Conservation (phyloP, 257 asterid genomes). For the Euphrasia confusa region DNA sequence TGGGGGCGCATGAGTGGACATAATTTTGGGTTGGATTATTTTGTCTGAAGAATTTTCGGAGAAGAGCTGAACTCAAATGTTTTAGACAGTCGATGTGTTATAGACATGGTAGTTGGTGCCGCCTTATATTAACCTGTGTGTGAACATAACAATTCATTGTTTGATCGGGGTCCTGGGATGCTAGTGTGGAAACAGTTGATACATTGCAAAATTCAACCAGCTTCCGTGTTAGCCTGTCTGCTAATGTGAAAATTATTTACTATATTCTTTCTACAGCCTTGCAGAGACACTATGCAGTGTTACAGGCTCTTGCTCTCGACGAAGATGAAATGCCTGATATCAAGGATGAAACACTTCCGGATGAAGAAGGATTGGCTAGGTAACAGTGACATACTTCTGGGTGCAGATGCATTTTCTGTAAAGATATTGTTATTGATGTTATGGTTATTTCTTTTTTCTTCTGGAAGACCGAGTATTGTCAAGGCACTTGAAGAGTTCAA, state of each 20-base stretch:
- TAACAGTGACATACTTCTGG: conserved; percentile 18
- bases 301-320: conserved; percentile 92
- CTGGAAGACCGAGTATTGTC: conserved; percentile 69
- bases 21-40: too few relatives aligned
- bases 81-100: too few relatives aligned
- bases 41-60: too few relatives aligned
- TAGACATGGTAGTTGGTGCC: too few relatives aligned
- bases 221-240: not conserved
- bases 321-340: conserved; percentile 96
- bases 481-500: conserved; percentile 87
- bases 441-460: conserved; percentile 8
- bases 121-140: not conserved
- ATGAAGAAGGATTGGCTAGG: conserved; percentile 96
- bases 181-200: not conserved
- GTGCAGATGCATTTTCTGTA: not conserved
- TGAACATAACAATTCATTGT: not conserved
- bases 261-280: conserved; percentile 47
- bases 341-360: conserved; percentile 93
- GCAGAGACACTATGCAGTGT: conserved; percentile 93
- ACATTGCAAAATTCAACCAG: conserved; percentile 1
- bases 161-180: conserved; percentile 20
- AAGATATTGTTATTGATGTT: not conserved
- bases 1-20: too few relatives aligned
- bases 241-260: conserved; percentile 15
- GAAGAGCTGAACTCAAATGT: too few relatives aligned